These are phyloP conservation scores for Picea glauca DNA, from an alignment of 75 land plant genomes.

Conservation along the genomic window DNA sequence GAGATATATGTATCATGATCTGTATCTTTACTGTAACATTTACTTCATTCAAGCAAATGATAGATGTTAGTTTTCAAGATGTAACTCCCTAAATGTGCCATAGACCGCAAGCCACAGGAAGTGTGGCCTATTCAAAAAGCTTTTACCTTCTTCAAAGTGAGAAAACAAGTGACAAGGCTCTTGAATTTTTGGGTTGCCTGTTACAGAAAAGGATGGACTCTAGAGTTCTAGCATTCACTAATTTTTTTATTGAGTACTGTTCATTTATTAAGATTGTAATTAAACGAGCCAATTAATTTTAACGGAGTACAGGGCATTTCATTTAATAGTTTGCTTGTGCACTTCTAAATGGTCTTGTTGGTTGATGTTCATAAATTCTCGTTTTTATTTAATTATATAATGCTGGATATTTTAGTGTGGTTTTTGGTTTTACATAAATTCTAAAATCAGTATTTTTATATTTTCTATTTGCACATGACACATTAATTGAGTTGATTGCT, in stretches of 20 bases:
- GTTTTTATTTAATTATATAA: not conserved
- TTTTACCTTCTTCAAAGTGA: conserved; percentile 8
- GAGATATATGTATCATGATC: conserved; percentile 12
- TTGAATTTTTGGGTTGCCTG: conserved; percentile 11
- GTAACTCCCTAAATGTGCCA: conserved; percentile 5
- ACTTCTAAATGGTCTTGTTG: conserved; percentile 1
- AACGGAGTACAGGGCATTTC: conserved; percentile 5
- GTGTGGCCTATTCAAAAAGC: conserved; percentile 11
- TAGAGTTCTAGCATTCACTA: conserved; percentile 13
- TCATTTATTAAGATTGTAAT: conserved; percentile 11
- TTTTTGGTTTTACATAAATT: no score
- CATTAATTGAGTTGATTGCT: no score
- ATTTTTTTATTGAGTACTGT: conserved; percentile 4
- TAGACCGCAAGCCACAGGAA: conserved; percentile 5
- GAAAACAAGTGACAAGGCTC: conserved; percentile 9
- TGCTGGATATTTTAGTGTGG: not conserved
- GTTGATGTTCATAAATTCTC: not conserved
- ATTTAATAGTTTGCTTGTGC: not conserved
- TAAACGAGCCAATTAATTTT: not conserved
- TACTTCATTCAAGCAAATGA: conserved; percentile 10
- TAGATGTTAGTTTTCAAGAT: conserved; percentile 11
- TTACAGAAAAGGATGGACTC: conserved; percentile 1
- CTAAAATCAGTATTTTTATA: no score
- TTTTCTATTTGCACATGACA: no score
- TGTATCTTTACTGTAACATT: conserved; percentile 14